Base-by-base conservation (phyloP, 139 green algal genomes). In the Marvania coccoides region DNA sequence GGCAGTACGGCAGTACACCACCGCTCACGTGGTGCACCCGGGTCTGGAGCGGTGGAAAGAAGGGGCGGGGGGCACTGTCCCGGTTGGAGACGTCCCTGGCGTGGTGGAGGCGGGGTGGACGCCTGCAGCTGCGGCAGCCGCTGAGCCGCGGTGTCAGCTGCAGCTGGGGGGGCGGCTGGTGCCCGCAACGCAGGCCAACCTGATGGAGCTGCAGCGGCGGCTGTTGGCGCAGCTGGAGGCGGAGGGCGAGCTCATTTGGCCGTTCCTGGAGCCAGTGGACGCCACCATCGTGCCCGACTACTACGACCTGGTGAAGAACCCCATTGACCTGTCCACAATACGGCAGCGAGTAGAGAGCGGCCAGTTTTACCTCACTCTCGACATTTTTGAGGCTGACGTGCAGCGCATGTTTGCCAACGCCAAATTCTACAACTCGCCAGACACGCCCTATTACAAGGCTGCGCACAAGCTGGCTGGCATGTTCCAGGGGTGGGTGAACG, bases 351-450 rank as follows among this genome's bases (percentile, higher is more conserved):
- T 96, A 47, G 40, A 77, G 19, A 56, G 15, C 2, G 67, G 63
- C 4, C 34, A 54, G 36, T 96, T 89, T 72, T 99, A 99, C 83
- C 23, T 81, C 37, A 95, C 80, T 0, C 79, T 99, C 14, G 90
- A 99, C 58, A 95, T 96, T 30, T 97, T 99, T 67, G 69, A 74
- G 10, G 92, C 90, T 6, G 93, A 98, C 73, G 76, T 97, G 38
- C 61, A 73, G 12, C 83, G 85, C 67, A 93, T 98, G 63, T 91
- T 91, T 38, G 68, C 74, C 34, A 98, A 98, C 74, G 73, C 61
- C 19, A 71, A 61, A 24, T 79, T 84, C 10, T 98, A 97, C 81
- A 98, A 98, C 72, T 65, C 77, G 3, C 69, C 80, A 4, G 85
- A 95, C 19, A 95, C 91, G 28, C 69, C 91, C 23, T 98, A 91